Evolutionary conservation across 1,284 basidiomycete genomes (phyloP), one percentile per base, ranked within the genome.

Genomic region (Coniferiporia weirii): DNA sequence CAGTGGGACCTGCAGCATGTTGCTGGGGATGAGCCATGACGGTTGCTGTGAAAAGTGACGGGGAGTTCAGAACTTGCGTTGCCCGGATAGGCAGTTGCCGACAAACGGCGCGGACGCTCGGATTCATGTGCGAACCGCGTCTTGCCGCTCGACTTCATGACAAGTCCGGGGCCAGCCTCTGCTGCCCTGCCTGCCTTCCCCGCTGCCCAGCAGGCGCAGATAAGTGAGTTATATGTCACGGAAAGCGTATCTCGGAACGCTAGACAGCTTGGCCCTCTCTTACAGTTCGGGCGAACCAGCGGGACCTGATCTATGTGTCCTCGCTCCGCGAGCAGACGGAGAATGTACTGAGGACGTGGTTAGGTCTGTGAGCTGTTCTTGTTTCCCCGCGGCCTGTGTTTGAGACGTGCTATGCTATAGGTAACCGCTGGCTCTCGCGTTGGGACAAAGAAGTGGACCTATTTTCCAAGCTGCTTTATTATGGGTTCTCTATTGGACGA

Each of bases 381-480:
- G 40, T n/a, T 27, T 27, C 27, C 27, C 27, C 27, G 38, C 38
- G 8, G 15, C 15, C 1, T 12, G 35, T 38, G 19, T 19, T 15
- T n/a, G 9, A 32, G 13, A 46, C 40, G 46, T 40, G 5, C 43
- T 46, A 27, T 58, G 46, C 40, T 53, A 0, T 60, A 94, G 93
- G 93, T n/a, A 92, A 89, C 43, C 79, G 93, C 64, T 89, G 89
- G 87, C 72, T 95, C n/a, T 81, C 84, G 22, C 81, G 85, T 57
- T 89, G 89, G 79, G 89, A 91, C 66, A 89, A 84, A 65, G 88
- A 93, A 66, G 75, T 95, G 35, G 89, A 92, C 61, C 72, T 93
- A 1, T 61, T 81, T 1, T 82, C 88, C 9, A 89, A 87, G 65
- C 71, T 90, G 8, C 68, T 84, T 4, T 95, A 95, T 70, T 87